Conservation (phyloP, 2,329 filamentous ascomycete genomes). For the Microcyclosporella mali region DNA sequence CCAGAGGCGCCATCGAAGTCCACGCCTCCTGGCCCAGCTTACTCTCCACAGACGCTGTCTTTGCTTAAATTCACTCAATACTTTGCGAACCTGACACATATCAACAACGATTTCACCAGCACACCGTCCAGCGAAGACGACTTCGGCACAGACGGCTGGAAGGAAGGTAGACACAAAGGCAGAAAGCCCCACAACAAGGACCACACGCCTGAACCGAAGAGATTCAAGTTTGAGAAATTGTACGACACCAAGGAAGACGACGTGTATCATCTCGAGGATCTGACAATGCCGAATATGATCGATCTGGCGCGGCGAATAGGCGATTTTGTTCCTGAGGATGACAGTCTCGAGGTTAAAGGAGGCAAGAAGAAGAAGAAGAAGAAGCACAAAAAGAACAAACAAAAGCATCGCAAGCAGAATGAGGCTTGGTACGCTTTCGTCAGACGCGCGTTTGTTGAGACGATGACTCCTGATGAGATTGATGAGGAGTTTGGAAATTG, state of each 20-base stretch:
- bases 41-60: constrained; percentile 76
- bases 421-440: constrained; percentile 75
- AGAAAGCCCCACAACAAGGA: constrained; percentile 47
- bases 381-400: constrained; percentile 31
- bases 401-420: constrained; percentile 49
- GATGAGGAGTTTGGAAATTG: constrained; percentile 35
- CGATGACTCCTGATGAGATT: constrained; percentile 60
- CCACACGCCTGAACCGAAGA: constrained; percentile 52
- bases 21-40: constrained; percentile 76
- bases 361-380: constrained; percentile 26
- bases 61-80: constrained; percentile 81
- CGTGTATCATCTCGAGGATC: constrained; percentile 67
- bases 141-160: constrained; percentile 46
- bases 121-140: constrained; percentile 20
- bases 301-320: constrained; percentile 76
- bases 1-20: constrained; percentile 68
- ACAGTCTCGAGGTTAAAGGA: constrained; percentile 19
- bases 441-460: constrained; percentile 71
- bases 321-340: constrained; percentile 35
- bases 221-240: constrained; percentile 72
- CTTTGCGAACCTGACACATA: constrained; percentile 83
- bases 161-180: constrained; percentile 56
- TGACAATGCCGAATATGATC: constrained; percentile 78
- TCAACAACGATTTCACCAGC: constrained; percentile 64
- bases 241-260: constrained; percentile 77